phyloP scores from a whole-genome alignment of 1,139 yeast genomes.

The Blastobotrys capitulatus region DNA sequence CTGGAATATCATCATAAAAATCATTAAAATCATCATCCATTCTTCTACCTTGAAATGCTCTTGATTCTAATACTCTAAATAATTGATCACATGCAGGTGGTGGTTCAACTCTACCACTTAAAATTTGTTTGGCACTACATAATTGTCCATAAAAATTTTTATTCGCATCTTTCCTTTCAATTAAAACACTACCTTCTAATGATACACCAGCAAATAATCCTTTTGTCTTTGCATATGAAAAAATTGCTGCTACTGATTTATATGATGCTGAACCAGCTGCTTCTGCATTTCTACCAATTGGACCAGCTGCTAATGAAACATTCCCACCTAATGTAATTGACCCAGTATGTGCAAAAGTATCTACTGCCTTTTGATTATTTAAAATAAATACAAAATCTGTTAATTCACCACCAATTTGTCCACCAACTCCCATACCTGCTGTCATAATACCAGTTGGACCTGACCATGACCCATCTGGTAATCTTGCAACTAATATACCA shows the following conservation, averaged over 20 bases:
- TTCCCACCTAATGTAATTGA: slow-evolving; percentile 95
- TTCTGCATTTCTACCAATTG: slow-evolving; percentile 94
- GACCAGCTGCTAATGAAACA: slow-evolving; percentile 96
- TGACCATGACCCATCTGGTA: slow-evolving; percentile 96
- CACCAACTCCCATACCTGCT: slow-evolving; percentile 99
- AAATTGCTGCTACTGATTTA: slow-evolving; percentile 83
- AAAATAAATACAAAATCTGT: slow-evolving; percentile 95
- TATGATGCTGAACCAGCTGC: slow-evolving; percentile 95
- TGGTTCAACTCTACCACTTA: slow-evolving; percentile 80
- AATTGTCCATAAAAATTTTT: slow-evolving; percentile 86
- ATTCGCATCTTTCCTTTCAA: slow-evolving; percentile 96
- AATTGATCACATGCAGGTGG: slow-evolving; percentile 93
- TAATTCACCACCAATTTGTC: slow-evolving; percentile 92
- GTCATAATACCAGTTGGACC: slow-evolving; percentile 94
- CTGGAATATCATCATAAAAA: slow-evolving; percentile 70
- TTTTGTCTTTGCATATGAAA: slow-evolving; percentile 90
- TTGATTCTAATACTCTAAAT: slow-evolving; percentile 77
- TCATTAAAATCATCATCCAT: slow-evolving; percentile 49
- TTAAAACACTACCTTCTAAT: slow-evolving; percentile 88
- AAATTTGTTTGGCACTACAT: slow-evolving; percentile 78
- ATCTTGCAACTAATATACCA: slow-evolving; percentile 88
- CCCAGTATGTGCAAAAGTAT: slow-evolving; percentile 90
- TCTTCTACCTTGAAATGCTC: slow-evolving; percentile 66
- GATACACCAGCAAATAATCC: slow-evolving; percentile 98
- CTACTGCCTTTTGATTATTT: slow-evolving; percentile 82